These are phyloP conservation scores for Xerocomus minutiporus DNA, from an alignment of 1,284 basidiomycete genomes.

Conservation along the genomic window DNA sequence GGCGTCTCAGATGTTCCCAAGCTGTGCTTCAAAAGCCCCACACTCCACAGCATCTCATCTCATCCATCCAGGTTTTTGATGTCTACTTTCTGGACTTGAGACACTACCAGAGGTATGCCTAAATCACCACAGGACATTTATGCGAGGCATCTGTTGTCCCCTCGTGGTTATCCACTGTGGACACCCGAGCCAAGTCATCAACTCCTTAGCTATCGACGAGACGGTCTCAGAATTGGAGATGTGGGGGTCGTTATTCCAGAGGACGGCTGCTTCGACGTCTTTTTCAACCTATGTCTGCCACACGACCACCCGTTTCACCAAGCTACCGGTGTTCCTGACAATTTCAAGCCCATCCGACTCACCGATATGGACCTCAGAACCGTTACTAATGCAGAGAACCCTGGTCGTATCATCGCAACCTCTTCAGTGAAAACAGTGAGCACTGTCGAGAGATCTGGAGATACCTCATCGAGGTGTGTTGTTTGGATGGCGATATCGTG, in stretches of 20 bases:
- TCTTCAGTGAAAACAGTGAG: conserved; percentile 3
- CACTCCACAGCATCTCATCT: background rate
- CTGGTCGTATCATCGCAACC: conserved; percentile 2
- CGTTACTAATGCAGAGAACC: conserved; percentile 1
- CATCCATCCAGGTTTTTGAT: background rate
- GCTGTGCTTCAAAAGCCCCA: background rate
- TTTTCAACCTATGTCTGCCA: conserved; percentile 27
- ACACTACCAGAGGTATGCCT: background rate
- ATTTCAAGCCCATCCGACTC: conserved; percentile 1
- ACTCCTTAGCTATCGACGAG: conserved; percentile 15
- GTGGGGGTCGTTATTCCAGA: conserved; percentile 22
- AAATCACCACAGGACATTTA: conserved; percentile 1
- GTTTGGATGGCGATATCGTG: background rate
- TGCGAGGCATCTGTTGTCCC: background rate
- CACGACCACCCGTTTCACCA: conserved; percentile 4
- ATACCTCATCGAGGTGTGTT: background rate
- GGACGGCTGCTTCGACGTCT: conserved; percentile 21
- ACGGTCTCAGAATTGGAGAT: conserved; percentile 24
- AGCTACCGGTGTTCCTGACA: conserved; percentile 8
- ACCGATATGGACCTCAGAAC: background rate
- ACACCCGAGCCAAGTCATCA: conserved; percentile 19
- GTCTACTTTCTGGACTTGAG: background rate
- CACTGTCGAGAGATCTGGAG: background rate
- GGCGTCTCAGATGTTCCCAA: background rate
- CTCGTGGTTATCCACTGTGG: conserved; percentile 25